Evolutionary conservation across 768 basidiomycete genomes (phyloP), one percentile per base, ranked within the genome.

Genomic region (Crassisporium funariophilum): DNA sequence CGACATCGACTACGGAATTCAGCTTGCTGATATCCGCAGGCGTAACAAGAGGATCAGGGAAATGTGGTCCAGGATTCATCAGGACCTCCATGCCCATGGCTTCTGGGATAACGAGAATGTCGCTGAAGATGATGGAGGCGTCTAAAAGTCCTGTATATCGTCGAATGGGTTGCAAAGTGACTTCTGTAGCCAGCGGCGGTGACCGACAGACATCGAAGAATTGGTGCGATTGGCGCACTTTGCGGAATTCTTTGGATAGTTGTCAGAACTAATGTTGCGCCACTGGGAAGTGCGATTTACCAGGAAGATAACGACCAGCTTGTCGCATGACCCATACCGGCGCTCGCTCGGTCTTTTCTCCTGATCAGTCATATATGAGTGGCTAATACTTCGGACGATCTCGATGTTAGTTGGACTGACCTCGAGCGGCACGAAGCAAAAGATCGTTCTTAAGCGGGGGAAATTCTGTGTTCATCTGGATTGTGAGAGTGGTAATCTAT

Each of bases 281-380:
- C 17, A 41, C 45, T 43, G 34, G 36, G 35, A 41, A 54, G 50
- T 35, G n/a, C 37, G 48, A 63, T 68, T 62, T 58, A 89, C 90
- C 95, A 68, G 95, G 95, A 36, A 98, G 82, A 71, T 95, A 95
- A 42, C 95, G 83, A 39, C 95, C 95, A 17, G 95, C 95, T 65
- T 98, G 95, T 25, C 95, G 82, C 95, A 98, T 98, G 40, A 95
- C 88, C 95, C 95, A 98, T 46, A 94, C 92, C n/a, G 95, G 94
- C 5, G 94, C 92, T 45, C 89, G 82, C 60, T 93, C 91, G 0
- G 91, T 94, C 64, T 77, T 74, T 67, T 95, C 87, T 21, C 91
- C 91, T 86, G 56, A n/a, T n/a, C 12, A 53, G 40, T 3, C n/a
- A n/a, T 3, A 34, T 34, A 33, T 36, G 25, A 40, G 24, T 40